phyloP scores from a whole-genome alignment of 2,329 filamentous ascomycete species.

The Lachnellula arida region DNA sequence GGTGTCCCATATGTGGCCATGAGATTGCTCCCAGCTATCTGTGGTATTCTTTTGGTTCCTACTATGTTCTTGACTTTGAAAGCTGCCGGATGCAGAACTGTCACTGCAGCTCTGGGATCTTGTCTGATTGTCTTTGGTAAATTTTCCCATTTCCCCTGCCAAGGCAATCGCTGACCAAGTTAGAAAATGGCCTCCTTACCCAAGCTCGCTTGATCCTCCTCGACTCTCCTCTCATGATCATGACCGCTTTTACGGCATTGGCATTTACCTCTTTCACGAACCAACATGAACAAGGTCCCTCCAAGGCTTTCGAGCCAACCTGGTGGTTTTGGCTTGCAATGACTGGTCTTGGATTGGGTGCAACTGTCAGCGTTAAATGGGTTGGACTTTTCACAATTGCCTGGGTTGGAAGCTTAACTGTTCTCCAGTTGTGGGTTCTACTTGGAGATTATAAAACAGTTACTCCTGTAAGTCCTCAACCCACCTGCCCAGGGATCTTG shows the following conservation, averaged over 20 bases:
- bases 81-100: constrained; percentile 80
- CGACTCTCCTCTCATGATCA: constrained; percentile 89
- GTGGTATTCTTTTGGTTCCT: constrained; percentile 82
- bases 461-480: constrained; percentile 55
- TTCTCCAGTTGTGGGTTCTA: constrained; percentile 91
- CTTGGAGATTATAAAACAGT: constrained; percentile 86
- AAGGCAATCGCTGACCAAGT: constrained; percentile 19
- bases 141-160: constrained; percentile 18
- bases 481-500: background rate
- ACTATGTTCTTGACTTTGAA: constrained; percentile 94
- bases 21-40: constrained; percentile 86
- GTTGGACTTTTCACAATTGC: constrained; percentile 98
- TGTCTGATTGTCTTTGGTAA: constrained; percentile 85
- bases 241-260: constrained; percentile 86
- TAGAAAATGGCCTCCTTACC: constrained; percentile 92
- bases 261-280: constrained; percentile 93
- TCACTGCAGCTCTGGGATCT: constrained; percentile 77
- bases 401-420: constrained; percentile 89
- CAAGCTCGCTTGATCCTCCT: constrained; percentile 94
- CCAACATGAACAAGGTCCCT: constrained; percentile 88
- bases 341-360: constrained; percentile 81
- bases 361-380: constrained; percentile 97
- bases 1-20: constrained; percentile 96
- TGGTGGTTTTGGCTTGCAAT: constrained; percentile 98
- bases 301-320: constrained; percentile 77